Evolutionary conservation across 2,329 filamentous ascomycete genomes (phyloP).

Genomic region (Botrytis hyacinthi): DNA sequence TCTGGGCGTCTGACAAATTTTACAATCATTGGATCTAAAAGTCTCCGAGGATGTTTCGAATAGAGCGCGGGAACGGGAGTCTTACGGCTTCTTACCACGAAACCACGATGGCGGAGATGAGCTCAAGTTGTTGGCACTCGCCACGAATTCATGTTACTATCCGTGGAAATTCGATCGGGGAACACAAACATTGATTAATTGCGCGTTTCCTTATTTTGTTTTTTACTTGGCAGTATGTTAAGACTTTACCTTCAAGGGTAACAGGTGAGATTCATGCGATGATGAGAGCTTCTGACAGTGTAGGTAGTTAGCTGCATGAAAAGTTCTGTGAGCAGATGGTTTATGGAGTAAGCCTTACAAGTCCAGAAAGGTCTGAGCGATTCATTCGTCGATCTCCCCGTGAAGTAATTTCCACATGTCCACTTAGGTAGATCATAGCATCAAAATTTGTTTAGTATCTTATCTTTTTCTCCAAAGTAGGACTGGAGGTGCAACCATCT

Average conservation of each 20-base stretch:
- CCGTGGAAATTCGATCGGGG: neutral
- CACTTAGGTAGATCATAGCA: neutral
- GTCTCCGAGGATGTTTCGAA: neutral
- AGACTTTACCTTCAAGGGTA: neutral
- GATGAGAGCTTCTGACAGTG: neutral
- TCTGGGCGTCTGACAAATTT: neutral
- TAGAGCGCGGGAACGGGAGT: neutral
- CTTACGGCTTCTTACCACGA: neutral
- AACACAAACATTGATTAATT: conserved; percentile 6
- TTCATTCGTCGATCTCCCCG: neutral
- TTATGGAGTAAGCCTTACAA: conserved; percentile 9
- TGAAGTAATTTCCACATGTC: neutral
- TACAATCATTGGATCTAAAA: neutral
- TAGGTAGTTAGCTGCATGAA: neutral
- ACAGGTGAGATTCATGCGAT: neutral
- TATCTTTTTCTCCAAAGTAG: conserved; percentile 13
- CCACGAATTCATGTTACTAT: neutral
- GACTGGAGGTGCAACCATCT: neutral
- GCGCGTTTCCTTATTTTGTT: neutral
- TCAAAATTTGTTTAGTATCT: conserved; percentile 1
- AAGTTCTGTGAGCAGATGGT: neutral
- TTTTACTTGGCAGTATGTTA: neutral
- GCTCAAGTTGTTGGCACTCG: neutral
- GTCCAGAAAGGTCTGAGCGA: conserved; percentile 7
- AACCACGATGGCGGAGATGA: neutral